Evolutionary conservation across 345 rosid genomes (phyloP).

Genomic region (Dovyalis caffra): DNA sequence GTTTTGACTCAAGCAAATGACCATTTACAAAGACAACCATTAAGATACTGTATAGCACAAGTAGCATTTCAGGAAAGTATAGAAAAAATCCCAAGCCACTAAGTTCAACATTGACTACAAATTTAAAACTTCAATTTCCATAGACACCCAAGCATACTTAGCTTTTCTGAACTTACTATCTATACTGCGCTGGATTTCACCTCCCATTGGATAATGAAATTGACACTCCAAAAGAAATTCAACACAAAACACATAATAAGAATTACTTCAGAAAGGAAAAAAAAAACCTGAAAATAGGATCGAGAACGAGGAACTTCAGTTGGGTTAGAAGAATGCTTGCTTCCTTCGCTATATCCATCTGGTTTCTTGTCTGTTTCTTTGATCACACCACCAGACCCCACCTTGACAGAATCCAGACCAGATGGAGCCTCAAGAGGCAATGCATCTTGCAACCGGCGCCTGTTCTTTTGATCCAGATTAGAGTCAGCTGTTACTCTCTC

Average conservation of each 20-base stretch:
- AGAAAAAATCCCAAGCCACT: background rate
- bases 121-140: background rate
- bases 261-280: constrained; percentile 9
- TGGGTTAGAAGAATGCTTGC: constrained; percentile 40
- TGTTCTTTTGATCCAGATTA: constrained; percentile 45
- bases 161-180: background rate
- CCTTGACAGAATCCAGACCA: constrained; percentile 26
- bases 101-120: background rate
- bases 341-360: constrained; percentile 35
- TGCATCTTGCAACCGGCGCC: constrained; percentile 50
- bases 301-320: constrained; percentile 50
- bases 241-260: background rate
- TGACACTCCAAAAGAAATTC: background rate
- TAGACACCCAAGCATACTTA: background rate
- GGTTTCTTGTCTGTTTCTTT: constrained; percentile 52
- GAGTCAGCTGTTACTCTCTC: constrained; percentile 33
- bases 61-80: background rate
- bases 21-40: background rate
- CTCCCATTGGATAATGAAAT: background rate
- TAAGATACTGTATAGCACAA: too few species aligned
- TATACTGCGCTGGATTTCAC: background rate
- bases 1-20: background rate
- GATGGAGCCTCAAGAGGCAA: constrained; percentile 49
- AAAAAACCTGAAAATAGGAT: constrained; percentile 67
- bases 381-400: constrained; percentile 27